These are phyloP conservation scores for Eucalyptus regnans DNA, from an alignment of 345 rosid species.

Conservation along the genomic window DNA sequence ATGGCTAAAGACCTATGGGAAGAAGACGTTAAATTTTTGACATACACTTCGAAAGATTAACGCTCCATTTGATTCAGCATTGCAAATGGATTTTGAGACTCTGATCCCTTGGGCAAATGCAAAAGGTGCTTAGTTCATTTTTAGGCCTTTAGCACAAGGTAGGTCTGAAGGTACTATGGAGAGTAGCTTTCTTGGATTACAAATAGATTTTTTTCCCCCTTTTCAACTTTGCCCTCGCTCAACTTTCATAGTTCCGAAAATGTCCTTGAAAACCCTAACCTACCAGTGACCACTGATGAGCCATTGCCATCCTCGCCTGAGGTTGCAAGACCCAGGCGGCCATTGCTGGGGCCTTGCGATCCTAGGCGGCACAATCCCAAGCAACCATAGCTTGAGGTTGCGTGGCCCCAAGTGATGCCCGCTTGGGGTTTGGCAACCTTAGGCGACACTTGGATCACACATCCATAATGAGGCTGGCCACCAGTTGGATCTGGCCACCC, in stretches of 20 bases:
- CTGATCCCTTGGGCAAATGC: not conserved
- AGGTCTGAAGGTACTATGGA: not conserved
- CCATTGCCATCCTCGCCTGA: too few relatives aligned
- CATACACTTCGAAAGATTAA: not conserved
- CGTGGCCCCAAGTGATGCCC: not conserved
- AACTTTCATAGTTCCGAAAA: not conserved
- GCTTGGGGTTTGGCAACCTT: not conserved
- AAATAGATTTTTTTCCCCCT: not conserved
- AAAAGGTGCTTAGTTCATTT: not conserved
- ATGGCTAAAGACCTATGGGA: not conserved
- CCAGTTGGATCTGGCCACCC: not conserved
- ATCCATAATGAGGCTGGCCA: too few relatives aligned
- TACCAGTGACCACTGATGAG: not conserved
- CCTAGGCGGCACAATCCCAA: not conserved
- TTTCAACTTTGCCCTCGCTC: not conserved
- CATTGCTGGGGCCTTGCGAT: too few relatives aligned
- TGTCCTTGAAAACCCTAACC: not conserved
- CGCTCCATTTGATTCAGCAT: not conserved
- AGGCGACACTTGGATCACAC: not conserved
- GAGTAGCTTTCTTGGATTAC: not conserved
- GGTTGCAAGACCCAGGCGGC: not conserved
- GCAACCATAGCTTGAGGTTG: not conserved
- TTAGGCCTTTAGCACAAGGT: not conserved
- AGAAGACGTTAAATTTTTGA: not conserved
- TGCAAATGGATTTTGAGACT: not conserved